Base-by-base conservation (phyloP, 2,329 filamentous ascomycete species). In the Ceratocystis variospora region DNA sequence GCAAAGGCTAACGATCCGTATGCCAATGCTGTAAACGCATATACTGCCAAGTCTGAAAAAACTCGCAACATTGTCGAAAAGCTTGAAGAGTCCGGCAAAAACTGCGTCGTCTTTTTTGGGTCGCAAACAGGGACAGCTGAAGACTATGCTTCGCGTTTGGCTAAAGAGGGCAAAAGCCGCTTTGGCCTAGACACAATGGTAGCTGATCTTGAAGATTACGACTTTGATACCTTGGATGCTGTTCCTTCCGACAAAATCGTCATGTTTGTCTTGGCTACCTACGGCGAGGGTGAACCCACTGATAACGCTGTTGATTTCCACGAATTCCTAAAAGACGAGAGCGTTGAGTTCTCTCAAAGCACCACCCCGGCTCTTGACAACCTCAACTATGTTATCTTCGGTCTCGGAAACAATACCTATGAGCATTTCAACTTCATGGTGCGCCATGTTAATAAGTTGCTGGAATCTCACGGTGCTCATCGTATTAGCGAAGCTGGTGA, bases 351-450 rank as follows among this genome's bases (percentile, higher is more conserved):
- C 77, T 89, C 88, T 71, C 84, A 91, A 73, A 83, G 86, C 71
- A 77, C 76, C 59, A 88, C 93, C 25, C 83, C 87, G 69, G 83
- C 93, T 62, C 84, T 99, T 65, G 81, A 79, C 63, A 92, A 90
- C 72, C 83, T 99, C 74, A 93, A 92, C 76, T 99, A 92, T 74
- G 91, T 99, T 73, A 84, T 91, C 67, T 99, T 99, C 73, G 94
- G 94, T 73, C 85, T 99, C 48, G 94, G 94, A 71, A 99, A 99
- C 81, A 99, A 97, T 80, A 97, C 94, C 33, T 99, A 99, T 75
- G 94, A 99, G 75, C 94, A 99, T 80, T 99, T 96, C 82, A 99
- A 99, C 79, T 88, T 88, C 64, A 96, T 99, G 90, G 92, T 99
- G 68, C 90, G 93, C 75, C 89, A 93, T 70, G 87, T 97, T 67